These are phyloP conservation scores for Phaeosphaeria sp. DNA, from an alignment of 2,329 filamentous ascomycete genomes.

Conservation along the genomic window DNA sequence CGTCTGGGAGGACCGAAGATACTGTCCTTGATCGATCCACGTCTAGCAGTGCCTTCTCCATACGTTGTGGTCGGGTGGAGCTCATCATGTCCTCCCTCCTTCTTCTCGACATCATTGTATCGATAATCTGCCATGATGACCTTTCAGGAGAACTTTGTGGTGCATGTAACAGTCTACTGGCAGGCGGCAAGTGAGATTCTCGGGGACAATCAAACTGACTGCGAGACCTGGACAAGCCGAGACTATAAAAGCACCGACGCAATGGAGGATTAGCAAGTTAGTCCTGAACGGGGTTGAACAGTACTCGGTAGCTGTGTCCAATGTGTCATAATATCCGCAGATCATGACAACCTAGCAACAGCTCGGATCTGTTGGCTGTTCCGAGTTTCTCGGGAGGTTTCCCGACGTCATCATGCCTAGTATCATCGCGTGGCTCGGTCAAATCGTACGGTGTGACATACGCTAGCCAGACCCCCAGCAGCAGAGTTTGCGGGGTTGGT, in stretches of 20 bases:
- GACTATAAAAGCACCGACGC: neutral
- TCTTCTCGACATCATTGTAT: constrained; percentile 2
- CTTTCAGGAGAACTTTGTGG: neutral
- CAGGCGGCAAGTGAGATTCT: neutral
- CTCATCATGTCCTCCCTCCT: neutral
- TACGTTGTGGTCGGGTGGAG: constrained; percentile 1
- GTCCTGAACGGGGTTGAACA: neutral
- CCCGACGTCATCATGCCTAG: neutral
- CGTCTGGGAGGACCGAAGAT: no score
- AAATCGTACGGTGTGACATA: neutral
- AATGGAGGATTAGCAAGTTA: neutral
- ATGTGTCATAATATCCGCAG: neutral
- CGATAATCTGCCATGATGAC: neutral
- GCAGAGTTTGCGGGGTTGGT: neutral
- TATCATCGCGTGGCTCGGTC: neutral
- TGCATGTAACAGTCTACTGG: neutral
- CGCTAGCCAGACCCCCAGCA: neutral
- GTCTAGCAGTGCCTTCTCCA: constrained; percentile 1
- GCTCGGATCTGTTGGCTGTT: neutral
- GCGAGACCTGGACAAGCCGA: neutral
- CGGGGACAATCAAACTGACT: neutral
- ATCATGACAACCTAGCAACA: neutral
- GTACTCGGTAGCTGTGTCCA: neutral
- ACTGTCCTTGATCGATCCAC: constrained; percentile 13
- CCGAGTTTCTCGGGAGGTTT: neutral